phyloP scores from a whole-genome alignment of 139 green algal species.

The Coccomyxa sp. region DNA sequence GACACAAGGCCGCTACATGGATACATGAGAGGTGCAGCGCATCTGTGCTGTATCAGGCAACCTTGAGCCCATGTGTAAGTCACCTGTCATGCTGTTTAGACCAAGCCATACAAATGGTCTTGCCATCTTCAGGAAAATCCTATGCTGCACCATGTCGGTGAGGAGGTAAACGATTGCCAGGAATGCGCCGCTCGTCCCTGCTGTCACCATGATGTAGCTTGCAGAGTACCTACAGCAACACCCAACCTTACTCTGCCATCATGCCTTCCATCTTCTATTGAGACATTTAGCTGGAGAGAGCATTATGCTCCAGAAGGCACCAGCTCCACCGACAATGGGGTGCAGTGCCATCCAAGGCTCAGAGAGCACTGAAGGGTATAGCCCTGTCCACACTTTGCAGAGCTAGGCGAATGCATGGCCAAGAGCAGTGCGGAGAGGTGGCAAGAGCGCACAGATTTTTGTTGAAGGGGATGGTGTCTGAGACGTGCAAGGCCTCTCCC shows the following conservation, averaged over 20 bases:
- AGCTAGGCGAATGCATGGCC: not conserved
- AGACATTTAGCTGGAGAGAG: not conserved
- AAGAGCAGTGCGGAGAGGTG: too few relatives aligned
- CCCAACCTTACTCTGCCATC: not conserved
- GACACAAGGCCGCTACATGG: too few relatives aligned
- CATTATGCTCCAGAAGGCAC: not conserved
- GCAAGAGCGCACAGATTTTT: not conserved
- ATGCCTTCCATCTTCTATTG: not conserved
- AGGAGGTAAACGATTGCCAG: not conserved
- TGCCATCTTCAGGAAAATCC: not conserved
- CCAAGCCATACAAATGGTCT: not conserved
- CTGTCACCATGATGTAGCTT: not conserved
- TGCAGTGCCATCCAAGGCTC: not conserved
- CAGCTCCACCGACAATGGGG: not conserved
- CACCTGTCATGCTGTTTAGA: not conserved
- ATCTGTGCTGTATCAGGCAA: too few relatives aligned
- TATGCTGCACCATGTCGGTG: not conserved
- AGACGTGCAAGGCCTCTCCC: not conserved
- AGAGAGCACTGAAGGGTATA: not conserved
- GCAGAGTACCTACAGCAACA: not conserved
- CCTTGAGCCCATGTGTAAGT: too few relatives aligned
- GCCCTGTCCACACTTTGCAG: not conserved
- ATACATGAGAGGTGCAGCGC: too few relatives aligned
- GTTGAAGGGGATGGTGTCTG: not conserved
- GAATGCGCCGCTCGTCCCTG: not conserved